Evolutionary conservation across 164 flowering plant species (phyloP).

Genomic region (Aristolochia fimbriata): DNA sequence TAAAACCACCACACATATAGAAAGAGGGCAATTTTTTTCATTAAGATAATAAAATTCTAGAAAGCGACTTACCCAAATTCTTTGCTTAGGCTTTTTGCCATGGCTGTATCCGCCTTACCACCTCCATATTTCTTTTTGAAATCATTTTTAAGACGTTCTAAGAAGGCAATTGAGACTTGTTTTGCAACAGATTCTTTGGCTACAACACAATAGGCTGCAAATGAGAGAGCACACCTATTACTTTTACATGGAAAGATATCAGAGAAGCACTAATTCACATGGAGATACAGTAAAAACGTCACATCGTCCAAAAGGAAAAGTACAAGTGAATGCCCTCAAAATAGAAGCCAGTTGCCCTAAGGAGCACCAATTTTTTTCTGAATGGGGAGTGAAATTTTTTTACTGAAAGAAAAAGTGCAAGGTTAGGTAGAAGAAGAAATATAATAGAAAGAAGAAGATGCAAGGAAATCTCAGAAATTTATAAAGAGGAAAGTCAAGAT

Average conservation of each 20-base stretch:
- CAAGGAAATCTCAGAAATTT: too few species aligned
- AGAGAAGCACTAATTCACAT: not conserved
- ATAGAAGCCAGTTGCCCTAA: too few species aligned
- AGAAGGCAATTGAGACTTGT: conserved; percentile 72
- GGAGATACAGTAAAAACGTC: not conserved
- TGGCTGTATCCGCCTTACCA: conserved; percentile 86
- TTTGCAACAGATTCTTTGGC: conserved; percentile 83
- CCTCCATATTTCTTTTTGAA: conserved; percentile 83
- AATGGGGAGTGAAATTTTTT: too few species aligned
- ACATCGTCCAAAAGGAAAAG: not conserved
- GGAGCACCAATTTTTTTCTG: too few species aligned
- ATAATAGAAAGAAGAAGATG: too few species aligned
- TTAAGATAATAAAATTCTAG: not conserved
- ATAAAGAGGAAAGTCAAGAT: too few species aligned
- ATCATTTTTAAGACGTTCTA: conserved; percentile 74
- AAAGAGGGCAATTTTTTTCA: not conserved
- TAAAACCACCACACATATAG: not conserved
- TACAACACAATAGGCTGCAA: conserved; percentile 86
- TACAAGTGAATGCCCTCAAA: too few species aligned
- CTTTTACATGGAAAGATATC: not conserved
- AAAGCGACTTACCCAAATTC: conserved; percentile 29
- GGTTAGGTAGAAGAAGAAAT: too few species aligned
- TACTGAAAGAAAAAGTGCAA: too few species aligned
- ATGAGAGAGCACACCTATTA: conserved; percentile 1
- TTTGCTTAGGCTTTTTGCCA: conserved; percentile 84